Percentiles rank a stretch among this genome's conserved stretches.
These are phyloP conservation scores for Sporothrix mexicana DNA, from an alignment of 2,329 filamentous ascomycete genomes.

Conservation along the genomic window DNA sequence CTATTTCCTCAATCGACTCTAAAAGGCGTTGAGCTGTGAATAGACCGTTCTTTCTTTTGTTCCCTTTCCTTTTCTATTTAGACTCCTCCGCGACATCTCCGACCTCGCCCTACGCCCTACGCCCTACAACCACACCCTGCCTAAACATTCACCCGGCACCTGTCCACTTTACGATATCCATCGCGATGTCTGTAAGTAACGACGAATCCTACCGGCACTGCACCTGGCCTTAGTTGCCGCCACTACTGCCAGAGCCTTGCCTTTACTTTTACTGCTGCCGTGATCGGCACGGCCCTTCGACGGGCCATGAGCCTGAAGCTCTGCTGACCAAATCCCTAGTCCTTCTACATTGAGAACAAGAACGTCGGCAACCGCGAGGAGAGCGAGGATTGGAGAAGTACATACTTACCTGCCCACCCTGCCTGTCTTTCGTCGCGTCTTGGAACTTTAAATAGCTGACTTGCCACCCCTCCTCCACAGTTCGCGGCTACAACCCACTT, in stretches of 20 bases:
- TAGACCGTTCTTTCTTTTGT: conserved; percentile 26
- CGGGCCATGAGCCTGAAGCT: background rate
- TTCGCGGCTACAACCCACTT: conserved; percentile 89
- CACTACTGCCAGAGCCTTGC: background rate
- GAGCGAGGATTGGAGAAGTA: conserved; percentile 85
- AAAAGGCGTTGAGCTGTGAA: conserved; percentile 41
- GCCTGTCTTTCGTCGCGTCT: background rate
- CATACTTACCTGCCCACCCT: conserved; percentile 40
- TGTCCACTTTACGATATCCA: conserved; percentile 2
- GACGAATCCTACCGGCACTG: background rate
- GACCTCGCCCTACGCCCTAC: background rate
- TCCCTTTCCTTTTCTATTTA: background rate
- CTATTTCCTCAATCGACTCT: background rate
- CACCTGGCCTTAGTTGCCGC: background rate
- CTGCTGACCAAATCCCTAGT: conserved; percentile 46
- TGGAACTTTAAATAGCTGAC: conserved; percentile 43
- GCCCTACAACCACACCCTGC: background rate
- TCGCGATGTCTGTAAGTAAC: conserved; percentile 25
- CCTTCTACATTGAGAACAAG: conserved; percentile 78
- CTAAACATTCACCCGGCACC: background rate
- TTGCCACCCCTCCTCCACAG: conserved; percentile 54
- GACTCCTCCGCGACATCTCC: background rate
- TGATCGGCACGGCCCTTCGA: background rate
- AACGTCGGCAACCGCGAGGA: conserved; percentile 75
- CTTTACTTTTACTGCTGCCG: too few relatives aligned